Percentiles rank a stretch among this genome's conserved stretches.
Conservation (phyloP, 2,329 filamentous ascomycete species). For the Gnomoniopsis sp. region DNA sequence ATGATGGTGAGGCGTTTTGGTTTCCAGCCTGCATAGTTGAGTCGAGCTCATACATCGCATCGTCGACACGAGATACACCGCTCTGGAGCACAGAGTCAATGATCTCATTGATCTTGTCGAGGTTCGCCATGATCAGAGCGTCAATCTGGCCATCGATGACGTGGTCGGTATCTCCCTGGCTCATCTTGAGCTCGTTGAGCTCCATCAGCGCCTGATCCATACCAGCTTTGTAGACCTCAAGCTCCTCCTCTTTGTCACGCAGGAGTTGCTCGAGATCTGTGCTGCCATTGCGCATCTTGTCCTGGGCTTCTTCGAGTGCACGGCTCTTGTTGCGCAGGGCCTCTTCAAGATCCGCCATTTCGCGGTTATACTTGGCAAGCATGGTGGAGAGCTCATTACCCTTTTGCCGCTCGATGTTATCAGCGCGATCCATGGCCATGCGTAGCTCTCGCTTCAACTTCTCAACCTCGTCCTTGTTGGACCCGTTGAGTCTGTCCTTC, state of each 20-base stretch:
- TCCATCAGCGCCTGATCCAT: constrained; percentile 96
- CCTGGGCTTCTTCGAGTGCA: constrained; percentile 77
- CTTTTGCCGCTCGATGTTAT: constrained; percentile 89
- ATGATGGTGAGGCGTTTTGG: constrained; percentile 92
- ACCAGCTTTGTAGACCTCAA: constrained; percentile 95
- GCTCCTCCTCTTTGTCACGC: constrained; percentile 93
- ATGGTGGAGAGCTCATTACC: constrained; percentile 92
- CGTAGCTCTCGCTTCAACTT: constrained; percentile 92
- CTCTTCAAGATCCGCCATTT: constrained; percentile 96
- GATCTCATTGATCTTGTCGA: constrained; percentile 93
- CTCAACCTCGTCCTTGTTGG: constrained; percentile 89
- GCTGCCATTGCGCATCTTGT: constrained; percentile 74
- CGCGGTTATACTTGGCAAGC: constrained; percentile 92
- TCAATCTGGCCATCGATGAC: constrained; percentile 90
- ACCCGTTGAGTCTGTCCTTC: constrained; percentile 80
- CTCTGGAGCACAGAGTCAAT: constrained; percentile 95
- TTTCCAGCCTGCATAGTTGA: constrained; percentile 98
- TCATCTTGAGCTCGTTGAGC: constrained; percentile 79
- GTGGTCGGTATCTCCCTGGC: constrained; percentile 70
- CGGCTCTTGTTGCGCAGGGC: constrained; percentile 83
- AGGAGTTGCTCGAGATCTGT: constrained; percentile 82
- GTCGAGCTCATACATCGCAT: constrained; percentile 94
- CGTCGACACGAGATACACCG: constrained; percentile 89
- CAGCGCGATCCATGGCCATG: constrained; percentile 84
- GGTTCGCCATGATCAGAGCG: constrained; percentile 77